Evolutionary conservation across 2,329 filamentous ascomycete species (phyloP).

Genomic region (Rhinocladiella mackenziei): DNA sequence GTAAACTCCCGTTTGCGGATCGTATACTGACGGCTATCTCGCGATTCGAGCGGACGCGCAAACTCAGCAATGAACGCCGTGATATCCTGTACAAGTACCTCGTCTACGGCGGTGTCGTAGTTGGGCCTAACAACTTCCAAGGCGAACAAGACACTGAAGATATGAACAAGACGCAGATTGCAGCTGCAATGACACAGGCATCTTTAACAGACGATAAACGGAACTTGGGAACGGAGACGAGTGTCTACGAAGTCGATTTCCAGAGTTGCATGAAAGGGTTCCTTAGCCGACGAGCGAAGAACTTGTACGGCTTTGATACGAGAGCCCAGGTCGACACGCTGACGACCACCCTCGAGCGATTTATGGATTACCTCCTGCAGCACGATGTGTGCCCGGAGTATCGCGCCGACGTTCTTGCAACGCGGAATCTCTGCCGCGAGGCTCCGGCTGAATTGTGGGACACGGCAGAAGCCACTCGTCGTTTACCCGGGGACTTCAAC

Average conservation of each 20-base stretch:
- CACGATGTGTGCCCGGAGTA: constrained; percentile 87
- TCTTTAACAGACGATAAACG: constrained; percentile 45
- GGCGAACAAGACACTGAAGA: constrained; percentile 59
- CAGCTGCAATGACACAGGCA: constrained; percentile 55
- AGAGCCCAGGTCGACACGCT: constrained; percentile 54
- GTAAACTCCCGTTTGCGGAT: constrained; percentile 52
- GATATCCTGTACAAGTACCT: constrained; percentile 76
- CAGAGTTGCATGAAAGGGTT: constrained; percentile 71
- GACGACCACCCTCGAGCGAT: constrained; percentile 71
- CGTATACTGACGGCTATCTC: constrained; percentile 83
- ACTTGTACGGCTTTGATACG: constrained; percentile 54
- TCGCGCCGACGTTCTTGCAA: constrained; percentile 60
- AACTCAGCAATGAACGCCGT: constrained; percentile 60
- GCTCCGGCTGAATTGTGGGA: constrained; percentile 65
- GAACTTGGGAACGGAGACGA: constrained; percentile 42
- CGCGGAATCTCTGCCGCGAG: constrained; percentile 61
- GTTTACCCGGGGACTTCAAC: constrained; percentile 76
- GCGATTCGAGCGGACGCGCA: constrained; percentile 72
- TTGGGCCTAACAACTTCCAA: constrained; percentile 58
- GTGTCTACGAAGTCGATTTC: constrained; percentile 74
- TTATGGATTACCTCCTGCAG: constrained; percentile 79
- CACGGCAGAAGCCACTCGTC: constrained; percentile 48
- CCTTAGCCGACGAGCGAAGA: constrained; percentile 58
- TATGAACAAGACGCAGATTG: constrained; percentile 61
- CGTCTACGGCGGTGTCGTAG: constrained; percentile 73